Evolutionary conservation across 148 eudicot genomes (phyloP).

Genomic region (Amaranthus hypochondriacus): DNA sequence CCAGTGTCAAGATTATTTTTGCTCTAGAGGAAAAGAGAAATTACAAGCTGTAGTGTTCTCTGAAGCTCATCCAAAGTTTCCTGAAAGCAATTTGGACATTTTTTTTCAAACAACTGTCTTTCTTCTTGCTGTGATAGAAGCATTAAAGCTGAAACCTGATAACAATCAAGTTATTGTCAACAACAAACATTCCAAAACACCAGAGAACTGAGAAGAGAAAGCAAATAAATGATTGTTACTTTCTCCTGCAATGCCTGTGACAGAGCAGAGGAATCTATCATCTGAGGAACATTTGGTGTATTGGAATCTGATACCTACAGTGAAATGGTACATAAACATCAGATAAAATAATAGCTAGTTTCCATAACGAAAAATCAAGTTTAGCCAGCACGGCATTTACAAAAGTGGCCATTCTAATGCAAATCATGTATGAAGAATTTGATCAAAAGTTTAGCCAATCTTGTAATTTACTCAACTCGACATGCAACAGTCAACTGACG

Average conservation of each 20-base stretch:
- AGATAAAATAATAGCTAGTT: background rate
- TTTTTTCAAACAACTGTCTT: conserved; percentile 71
- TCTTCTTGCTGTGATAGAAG: conserved; percentile 93
- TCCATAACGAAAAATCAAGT: background rate
- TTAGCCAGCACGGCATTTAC: conserved; percentile 10
- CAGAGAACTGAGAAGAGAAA: conserved; percentile 8
- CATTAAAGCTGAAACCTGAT: conserved; percentile 77
- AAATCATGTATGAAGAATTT: background rate
- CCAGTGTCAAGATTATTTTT: background rate
- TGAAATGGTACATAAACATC: conserved; percentile 3
- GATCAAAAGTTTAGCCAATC: background rate
- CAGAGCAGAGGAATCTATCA: conserved; percentile 53
- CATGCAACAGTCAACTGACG: too few relatives aligned
- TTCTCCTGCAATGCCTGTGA: conserved; percentile 92
- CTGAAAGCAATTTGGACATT: conserved; percentile 64
- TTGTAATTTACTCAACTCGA: too few relatives aligned
- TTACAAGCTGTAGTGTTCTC: conserved; percentile 72
- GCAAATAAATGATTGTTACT: conserved; percentile 35
- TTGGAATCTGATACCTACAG: conserved; percentile 33
- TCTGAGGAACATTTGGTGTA: conserved; percentile 26
- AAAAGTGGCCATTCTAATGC: background rate
- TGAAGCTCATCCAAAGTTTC: conserved; percentile 83
- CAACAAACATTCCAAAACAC: conserved; percentile 1
- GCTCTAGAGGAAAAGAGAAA: background rate
- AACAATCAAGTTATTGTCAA: conserved; percentile 5